Conservation (phyloP, 768 basidiomycete species). For the Boletus pseudo-olivaceus region DNA sequence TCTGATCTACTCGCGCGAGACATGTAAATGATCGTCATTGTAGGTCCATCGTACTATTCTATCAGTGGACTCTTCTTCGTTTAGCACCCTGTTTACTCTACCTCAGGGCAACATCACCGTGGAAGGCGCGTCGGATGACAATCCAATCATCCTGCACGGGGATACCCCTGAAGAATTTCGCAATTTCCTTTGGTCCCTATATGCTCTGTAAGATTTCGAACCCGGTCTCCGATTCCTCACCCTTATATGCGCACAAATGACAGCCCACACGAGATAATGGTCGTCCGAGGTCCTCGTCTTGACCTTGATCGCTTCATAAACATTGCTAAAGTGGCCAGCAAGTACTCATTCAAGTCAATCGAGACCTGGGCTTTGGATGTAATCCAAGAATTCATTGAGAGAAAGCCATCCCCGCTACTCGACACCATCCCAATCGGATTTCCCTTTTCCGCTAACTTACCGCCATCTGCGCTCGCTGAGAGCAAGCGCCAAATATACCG, state of each 20-base stretch:
- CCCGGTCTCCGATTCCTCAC: not conserved
- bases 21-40: not conserved
- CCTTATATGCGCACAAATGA: slow-evolving; percentile 1
- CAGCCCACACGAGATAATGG: slow-evolving; percentile 61
- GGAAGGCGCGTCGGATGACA: slow-evolving; percentile 63
- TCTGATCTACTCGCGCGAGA: not conserved
- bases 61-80: slow-evolving; percentile 61
- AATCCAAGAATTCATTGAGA: slow-evolving; percentile 65
- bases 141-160: slow-evolving; percentile 60
- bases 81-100: slow-evolving; percentile 62
- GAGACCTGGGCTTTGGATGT: slow-evolving; percentile 75
- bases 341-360: slow-evolving; percentile 70
- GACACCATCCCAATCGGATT: slow-evolving; percentile 36
- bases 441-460: slow-evolving; percentile 21
- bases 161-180: slow-evolving; percentile 65
- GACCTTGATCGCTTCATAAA: slow-evolving; percentile 56
- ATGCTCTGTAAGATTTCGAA: slow-evolving; percentile 55
- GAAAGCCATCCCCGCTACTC: slow-evolving; percentile 51
- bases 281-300: slow-evolving; percentile 44
- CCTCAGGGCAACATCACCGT: slow-evolving; percentile 49
- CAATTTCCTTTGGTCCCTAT: slow-evolving; percentile 74
- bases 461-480: slow-evolving; percentile 37
- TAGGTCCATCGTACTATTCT: slow-evolving; percentile 61
- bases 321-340: slow-evolving; percentile 64
- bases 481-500: slow-evolving; percentile 51